These are phyloP conservation scores for Paramecium caudatum DNA, from an alignment of 73 alveolate genomes.

Conservation along the genomic window DNA sequence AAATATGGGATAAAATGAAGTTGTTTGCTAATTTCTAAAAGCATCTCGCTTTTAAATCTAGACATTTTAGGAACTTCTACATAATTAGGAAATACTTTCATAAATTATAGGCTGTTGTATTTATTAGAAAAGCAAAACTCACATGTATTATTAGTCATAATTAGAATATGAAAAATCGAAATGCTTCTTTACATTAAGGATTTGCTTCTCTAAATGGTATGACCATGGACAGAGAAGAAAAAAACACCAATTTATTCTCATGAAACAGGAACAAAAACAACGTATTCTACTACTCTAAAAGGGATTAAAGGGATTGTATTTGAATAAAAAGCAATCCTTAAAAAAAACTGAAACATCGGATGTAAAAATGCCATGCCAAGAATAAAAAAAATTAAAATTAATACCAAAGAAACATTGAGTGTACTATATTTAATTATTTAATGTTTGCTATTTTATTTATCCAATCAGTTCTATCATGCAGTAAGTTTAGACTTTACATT, in stretches of 20 bases:
- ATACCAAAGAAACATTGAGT: constrained; percentile 40
- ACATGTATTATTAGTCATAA: neutral
- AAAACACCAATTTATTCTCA: neutral
- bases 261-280: neutral
- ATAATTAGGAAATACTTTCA: neutral
- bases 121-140: neutral
- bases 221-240: neutral
- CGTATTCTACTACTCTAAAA: neutral
- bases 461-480: neutral
- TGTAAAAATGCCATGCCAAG: neutral
- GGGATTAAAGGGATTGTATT: neutral
- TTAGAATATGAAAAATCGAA: constrained; percentile 1
- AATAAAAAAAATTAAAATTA: neutral
- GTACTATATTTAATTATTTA: constrained; percentile 8
- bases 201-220: constrained; percentile 19
- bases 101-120: neutral
- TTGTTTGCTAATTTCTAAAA: constrained; percentile 10
- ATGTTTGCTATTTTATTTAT: neutral
- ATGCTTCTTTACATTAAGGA: neutral
- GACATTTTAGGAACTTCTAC: constrained; percentile 12
- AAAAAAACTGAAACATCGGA: constrained; percentile 1
- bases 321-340: neutral
- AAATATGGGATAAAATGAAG: neutral
- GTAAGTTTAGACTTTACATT: neutral
- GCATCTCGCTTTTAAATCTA: constrained; percentile 11